These are phyloP conservation scores for Fusarium udum DNA, from an alignment of 2,329 filamentous ascomycete genomes.

Conservation along the genomic window DNA sequence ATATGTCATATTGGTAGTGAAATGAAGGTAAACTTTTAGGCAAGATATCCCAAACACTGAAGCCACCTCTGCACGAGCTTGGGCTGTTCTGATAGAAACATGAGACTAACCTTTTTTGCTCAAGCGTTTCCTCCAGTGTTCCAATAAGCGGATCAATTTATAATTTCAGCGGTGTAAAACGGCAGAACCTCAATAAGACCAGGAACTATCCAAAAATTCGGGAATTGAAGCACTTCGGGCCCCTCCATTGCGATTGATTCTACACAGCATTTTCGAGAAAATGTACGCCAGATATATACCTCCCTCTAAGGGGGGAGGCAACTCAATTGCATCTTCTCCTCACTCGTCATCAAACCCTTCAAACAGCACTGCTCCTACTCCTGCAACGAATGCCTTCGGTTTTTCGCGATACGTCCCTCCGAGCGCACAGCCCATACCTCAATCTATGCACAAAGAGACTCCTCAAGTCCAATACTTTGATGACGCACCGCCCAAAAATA, in stretches of 20 bases:
- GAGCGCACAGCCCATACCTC: slow-evolving; percentile 37
- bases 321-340: background rate
- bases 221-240: slow-evolving; percentile 17
- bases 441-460: slow-evolving; percentile 2
- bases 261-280: slow-evolving; percentile 17
- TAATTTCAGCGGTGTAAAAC: slow-evolving; percentile 48
- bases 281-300: slow-evolving; percentile 59
- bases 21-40: background rate
- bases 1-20: background rate
- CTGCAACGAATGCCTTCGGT: slow-evolving; percentile 36
- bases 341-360: background rate
- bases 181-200: slow-evolving; percentile 53
- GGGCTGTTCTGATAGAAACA: background rate
- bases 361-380: background rate
- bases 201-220: slow-evolving; percentile 49
- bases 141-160: slow-evolving; percentile 14
- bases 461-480: slow-evolving; percentile 42
- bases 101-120: background rate
- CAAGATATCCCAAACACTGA: background rate
- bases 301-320: slow-evolving; percentile 37
- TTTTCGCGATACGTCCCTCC: slow-evolving; percentile 56
- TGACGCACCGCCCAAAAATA: slow-evolving; percentile 41
- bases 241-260: slow-evolving; percentile 25
- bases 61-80: background rate
- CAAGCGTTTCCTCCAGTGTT: background rate